A percentile compares a stretch with the other conserved stretches of the same genome.
Conservation (phyloP, 1,284 basidiomycete species). For the Ceratobasidium theobromae region DNA sequence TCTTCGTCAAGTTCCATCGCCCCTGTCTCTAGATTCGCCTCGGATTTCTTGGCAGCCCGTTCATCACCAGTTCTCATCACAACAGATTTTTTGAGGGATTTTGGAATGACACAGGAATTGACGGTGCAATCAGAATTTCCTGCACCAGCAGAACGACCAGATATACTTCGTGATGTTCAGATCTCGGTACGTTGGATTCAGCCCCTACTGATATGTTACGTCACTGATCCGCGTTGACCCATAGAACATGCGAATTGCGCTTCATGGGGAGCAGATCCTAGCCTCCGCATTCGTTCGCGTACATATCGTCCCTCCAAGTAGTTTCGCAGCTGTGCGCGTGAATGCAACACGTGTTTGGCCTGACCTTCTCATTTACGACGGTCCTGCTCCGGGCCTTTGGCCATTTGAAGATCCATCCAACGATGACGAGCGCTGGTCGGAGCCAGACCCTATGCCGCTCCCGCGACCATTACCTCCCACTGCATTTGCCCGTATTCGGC, state of each 20-base stretch:
- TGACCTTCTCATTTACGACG: constrained; percentile 20
- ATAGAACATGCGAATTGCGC: constrained; percentile 22
- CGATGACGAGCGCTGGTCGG: constrained; percentile 14
- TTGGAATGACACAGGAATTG: constrained; percentile 10
- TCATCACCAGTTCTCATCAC: constrained; percentile 11
- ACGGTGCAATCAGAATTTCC: constrained; percentile 10
- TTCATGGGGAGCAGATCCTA: constrained; percentile 17
- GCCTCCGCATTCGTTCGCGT: constrained; percentile 24
- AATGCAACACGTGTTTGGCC: constrained; percentile 30
- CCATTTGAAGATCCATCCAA: constrained; percentile 18
- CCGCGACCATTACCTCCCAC: not conserved
- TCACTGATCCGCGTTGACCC: not conserved
- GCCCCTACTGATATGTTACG: not conserved
- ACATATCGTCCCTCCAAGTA: constrained; percentile 10
- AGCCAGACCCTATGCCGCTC: constrained; percentile 26
- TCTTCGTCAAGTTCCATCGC: constrained; percentile 6
- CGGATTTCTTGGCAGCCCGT: constrained; percentile 15
- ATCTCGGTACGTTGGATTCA: constrained; percentile 13
- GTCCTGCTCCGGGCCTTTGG: not conserved
- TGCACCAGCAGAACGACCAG: constrained; percentile 6
- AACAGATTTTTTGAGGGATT: constrained; percentile 15
- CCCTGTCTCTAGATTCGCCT: constrained; percentile 24
- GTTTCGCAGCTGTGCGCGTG: not conserved
- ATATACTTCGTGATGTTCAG: constrained; percentile 7
- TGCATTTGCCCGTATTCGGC: constrained; percentile 20